Evolutionary conservation across 2,329 filamentous ascomycete genomes (phyloP).

Genomic region (Lizonia empirigonia): DNA sequence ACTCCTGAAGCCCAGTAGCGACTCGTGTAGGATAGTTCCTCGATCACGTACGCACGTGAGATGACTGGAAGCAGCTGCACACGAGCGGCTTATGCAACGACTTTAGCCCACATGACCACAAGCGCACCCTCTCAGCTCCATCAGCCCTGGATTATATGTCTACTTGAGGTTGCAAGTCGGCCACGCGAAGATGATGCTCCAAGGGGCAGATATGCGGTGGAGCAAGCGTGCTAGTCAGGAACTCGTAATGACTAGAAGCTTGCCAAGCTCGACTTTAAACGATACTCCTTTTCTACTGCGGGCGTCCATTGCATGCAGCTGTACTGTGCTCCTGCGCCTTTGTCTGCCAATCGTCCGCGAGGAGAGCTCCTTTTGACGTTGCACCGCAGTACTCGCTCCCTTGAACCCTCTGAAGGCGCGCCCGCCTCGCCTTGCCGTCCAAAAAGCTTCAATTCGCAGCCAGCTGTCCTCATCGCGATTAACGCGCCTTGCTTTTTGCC

Average conservation of each 20-base stretch:
- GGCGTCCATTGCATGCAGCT: conserved; percentile 17
- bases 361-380: conserved; percentile 23
- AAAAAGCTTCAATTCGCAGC: conserved; percentile 27
- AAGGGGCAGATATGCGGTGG: conserved; percentile 9
- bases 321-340: conserved; percentile 15
- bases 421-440: conserved; percentile 27
- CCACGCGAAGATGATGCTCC: conserved; percentile 4
- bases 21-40: neutral
- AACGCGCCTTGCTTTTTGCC: conserved; percentile 24
- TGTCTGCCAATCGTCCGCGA: conserved; percentile 17
- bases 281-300: conserved; percentile 31
- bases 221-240: conserved; percentile 16
- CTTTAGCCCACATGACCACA: neutral
- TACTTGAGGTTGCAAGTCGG: conserved; percentile 4
- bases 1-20: neutral
- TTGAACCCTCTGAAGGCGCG: conserved; percentile 24
- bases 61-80: neutral
- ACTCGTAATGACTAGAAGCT: conserved; percentile 24
- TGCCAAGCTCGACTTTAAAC: conserved; percentile 19
- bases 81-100: conserved; percentile 2
- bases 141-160: neutral
- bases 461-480: conserved; percentile 35
- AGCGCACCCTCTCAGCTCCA: neutral
- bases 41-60: neutral
- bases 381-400: conserved; percentile 28